A percentile compares a stretch with the other conserved stretches of the same genome.
Evolutionary conservation across 306 rosid genomes (phyloP).

Genomic region (Corylus avellana): DNA sequence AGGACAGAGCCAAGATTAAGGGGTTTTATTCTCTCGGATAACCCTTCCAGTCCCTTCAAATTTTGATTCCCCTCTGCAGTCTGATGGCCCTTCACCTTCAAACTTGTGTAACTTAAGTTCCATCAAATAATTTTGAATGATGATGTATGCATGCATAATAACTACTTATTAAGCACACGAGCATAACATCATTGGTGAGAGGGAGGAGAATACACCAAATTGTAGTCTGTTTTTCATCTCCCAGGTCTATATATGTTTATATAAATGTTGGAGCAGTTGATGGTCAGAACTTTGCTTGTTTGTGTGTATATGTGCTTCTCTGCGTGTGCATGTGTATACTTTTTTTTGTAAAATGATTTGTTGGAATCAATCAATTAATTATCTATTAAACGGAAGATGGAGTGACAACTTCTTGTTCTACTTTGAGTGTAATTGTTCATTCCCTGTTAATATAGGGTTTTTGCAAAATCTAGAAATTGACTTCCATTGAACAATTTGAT

Average conservation of each 20-base stretch:
- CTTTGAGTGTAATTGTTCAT: neutral
- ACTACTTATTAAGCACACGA: neutral
- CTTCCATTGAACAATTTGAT: neutral
- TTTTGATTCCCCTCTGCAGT: neutral
- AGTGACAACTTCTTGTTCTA: neutral
- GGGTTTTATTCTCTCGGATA: neutral
- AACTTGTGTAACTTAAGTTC: neutral
- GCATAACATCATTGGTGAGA: neutral
- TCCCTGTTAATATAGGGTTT: neutral
- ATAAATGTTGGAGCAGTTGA: neutral
- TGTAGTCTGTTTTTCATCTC: neutral
- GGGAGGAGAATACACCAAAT: neutral
- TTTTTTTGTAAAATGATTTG: neutral
- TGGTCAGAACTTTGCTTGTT: neutral
- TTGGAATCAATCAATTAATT: neutral
- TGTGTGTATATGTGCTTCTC: neutral
- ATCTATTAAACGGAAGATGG: neutral
- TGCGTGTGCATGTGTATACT: too few species aligned
- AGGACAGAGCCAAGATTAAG: neutral
- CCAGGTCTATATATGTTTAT: neutral
- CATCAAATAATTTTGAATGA: neutral
- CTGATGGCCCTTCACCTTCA: neutral
- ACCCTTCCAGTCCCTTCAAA: neutral
- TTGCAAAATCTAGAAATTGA: neutral
- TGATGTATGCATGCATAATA: neutral